Percentiles rank a stretch among this genome's conserved stretches.
Conservation (phyloP, 345 rosid genomes). For the Dipteronia sinensis region DNA sequence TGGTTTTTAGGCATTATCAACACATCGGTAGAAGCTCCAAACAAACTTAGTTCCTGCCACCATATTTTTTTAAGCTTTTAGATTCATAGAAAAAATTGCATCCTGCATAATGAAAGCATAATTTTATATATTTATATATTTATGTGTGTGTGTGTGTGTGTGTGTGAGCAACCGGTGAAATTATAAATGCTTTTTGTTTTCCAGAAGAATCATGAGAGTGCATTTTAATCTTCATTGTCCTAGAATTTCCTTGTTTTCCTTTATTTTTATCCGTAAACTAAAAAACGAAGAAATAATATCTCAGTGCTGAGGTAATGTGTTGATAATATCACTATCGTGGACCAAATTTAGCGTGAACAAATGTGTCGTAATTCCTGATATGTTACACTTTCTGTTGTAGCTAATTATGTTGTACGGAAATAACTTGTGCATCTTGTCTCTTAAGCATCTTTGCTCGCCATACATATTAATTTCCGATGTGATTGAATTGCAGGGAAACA, state of each 20-base stretch:
- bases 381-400: neutral
- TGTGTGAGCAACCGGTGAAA: neutral
- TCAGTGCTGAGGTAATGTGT: neutral
- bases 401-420: neutral
- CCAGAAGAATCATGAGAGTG: neutral
- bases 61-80: neutral
- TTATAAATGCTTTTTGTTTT: neutral
- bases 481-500: conserved; percentile 64
- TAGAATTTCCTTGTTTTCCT: neutral
- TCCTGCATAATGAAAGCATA: no score
- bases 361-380: neutral
- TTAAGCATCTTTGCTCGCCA: neutral
- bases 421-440: neutral
- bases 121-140: no score
- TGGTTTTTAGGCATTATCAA: neutral
- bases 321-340: neutral
- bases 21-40: neutral
- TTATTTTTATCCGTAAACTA: neutral
- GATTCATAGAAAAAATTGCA: neutral
- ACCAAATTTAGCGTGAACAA: neutral
- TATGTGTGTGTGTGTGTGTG: no score
- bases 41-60: neutral
- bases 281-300: neutral
- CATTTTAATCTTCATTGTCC: neutral
- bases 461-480: neutral